Evolutionary conservation across 768 basidiomycete species (phyloP), one percentile per base, ranked within the genome.

Genomic region (Suillus occidentalis): DNA sequence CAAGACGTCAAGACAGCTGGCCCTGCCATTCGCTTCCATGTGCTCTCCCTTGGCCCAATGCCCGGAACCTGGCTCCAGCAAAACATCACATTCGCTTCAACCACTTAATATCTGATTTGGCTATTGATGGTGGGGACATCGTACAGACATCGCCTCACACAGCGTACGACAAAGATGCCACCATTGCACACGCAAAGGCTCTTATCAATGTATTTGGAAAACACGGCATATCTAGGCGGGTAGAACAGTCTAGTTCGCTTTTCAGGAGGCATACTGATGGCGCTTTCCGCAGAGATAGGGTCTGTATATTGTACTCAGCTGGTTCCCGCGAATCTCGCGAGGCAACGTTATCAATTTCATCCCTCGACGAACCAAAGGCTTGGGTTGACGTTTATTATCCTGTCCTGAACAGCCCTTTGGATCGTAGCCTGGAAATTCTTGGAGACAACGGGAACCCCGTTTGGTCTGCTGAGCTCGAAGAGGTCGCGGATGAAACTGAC

Each of bases 301-400:
- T 85, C 28, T 85, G 85, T 70, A 83, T 88, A 18, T 73, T 89
- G 37, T 90, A 79, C 68, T 71, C 83, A 39, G 87, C 89, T 14
- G 89, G 89, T 5, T 83, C 88, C 9, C 59, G 69, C 25, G 81
- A 81, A 58, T 87, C 86, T 63, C 83, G 78, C 34, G 73, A 78
- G 22, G 86, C 87, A 6, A 88, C 87, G 5, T 74, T 85, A 20
- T 73, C 77, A 34, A 82, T 86, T 61, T 72, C 81, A 18, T 71
- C 76, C 61, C 76, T 79, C 39, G 71, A 67, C 43, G 67, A 74
- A 18, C 83, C 85, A 2, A 75, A 70, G 12, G 88, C 84, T 63
- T 90, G 89, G 88, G 86, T 90, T 65, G 85, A 85, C 63, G 81
- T 80, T 40, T 94, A 94, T 77, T 93, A 88, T 75, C 90, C 92